These are phyloP conservation scores for Onygena corvina DNA, from an alignment of 2,329 filamentous ascomycete species.

Conservation along the genomic window DNA sequence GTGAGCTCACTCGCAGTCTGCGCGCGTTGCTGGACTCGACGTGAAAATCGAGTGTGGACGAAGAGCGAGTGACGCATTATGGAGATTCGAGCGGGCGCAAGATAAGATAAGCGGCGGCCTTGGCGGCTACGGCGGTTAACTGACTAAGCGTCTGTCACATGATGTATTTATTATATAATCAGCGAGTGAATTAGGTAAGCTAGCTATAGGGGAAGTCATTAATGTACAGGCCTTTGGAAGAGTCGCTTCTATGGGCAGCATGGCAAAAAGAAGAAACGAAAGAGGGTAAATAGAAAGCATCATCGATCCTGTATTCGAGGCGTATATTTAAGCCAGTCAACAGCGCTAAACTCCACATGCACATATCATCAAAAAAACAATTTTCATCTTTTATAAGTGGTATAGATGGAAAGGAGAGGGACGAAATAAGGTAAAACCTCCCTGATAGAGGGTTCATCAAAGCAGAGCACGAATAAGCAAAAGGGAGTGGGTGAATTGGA, in stretches of 20 bases:
- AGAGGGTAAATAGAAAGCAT: conserved; percentile 5
- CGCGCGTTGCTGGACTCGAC: not conserved
- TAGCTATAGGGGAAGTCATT: not conserved
- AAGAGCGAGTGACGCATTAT: not conserved
- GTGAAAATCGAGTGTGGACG: not conserved
- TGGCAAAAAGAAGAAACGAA: conserved; percentile 6
- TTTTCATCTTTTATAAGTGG: conserved; percentile 5
- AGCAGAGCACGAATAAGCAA: not conserved
- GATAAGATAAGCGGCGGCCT: not conserved
- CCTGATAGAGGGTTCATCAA: not conserved
- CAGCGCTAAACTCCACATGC: conserved; percentile 7
- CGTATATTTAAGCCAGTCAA: conserved; percentile 3
- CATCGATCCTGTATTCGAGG: not conserved
- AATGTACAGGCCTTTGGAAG: not conserved
- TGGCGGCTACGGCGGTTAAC: conserved; percentile 3
- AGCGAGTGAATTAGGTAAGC: no score
- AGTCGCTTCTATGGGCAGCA: conserved; percentile 6
- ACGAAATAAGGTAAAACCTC: not conserved
- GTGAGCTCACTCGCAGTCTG: not conserved
- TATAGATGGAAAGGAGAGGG: conserved; percentile 13
- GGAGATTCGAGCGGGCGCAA: not conserved
- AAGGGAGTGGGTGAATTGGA: not conserved
- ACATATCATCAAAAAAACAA: conserved; percentile 5
- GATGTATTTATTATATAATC: not conserved
- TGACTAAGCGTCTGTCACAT: conserved; percentile 1